Base-by-base conservation (phyloP, 371 early-diverging fungal genomes). In the Dentiscutata heterogama region DNA sequence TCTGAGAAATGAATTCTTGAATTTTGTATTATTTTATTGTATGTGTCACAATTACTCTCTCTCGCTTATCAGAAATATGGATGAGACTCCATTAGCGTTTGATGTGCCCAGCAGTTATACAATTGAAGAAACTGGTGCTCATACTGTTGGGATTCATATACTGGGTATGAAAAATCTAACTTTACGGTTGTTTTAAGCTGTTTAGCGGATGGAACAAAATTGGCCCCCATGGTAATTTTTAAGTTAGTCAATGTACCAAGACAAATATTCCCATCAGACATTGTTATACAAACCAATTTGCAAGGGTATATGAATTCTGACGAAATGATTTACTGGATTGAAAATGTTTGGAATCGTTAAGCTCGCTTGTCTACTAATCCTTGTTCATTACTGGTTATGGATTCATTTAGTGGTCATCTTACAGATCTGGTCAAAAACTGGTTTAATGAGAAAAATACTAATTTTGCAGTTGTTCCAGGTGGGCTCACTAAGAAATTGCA, bases 271-370 rank as follows among this genome's bases (percentile, higher is more conserved):
- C 74, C 56, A 25, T 22, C 13, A 25, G 53, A 27, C 2, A 27
- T 74, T 29, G 31, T 42, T n/a, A 29, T 42, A 13, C 16, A 13
- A 25, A 56, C 46, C 18, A 31, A 31, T 56, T 56, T 0, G 16
- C 22, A 2, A 31, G 51, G 75, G 25, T 74, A 39, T 5, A 74
- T 74, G 75, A 54, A 74, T 56, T 6, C 16, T 25, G 39, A 25
- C 16, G 74, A 73, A 29, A 73, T 73, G 74, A 13, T 51, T 11
- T 73, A 29, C 11, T 74, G 54, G 27, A 74, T 63, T 16, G 74
- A 73, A 73, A 73, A 73, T 56, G 25, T 73, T 14, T 73, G 74
- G 74, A 74, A 22, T n/a, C n/a, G n/a, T n/a, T n/a, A n/a, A n/a
- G n/a, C n/a, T n/a, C n/a, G n/a, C n/a, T n/a, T n/a, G n/a, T n/a